phyloP scores from a whole-genome alignment of 2,329 filamentous ascomycete genomes.

The Aspergillus spinulosporus region DNA sequence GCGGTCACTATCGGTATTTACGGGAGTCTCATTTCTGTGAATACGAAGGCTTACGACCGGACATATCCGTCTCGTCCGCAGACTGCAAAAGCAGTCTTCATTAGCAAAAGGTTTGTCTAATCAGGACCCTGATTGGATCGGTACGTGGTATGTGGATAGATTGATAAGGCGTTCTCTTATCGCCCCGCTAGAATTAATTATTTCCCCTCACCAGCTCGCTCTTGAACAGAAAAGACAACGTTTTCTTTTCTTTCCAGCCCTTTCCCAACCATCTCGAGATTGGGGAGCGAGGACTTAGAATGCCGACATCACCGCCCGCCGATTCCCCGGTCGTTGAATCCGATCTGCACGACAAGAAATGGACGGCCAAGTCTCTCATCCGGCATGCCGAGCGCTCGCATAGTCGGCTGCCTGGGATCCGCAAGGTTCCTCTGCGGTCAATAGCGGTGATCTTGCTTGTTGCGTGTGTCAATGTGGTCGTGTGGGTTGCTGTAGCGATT shows the following conservation, averaged over 20 bases:
- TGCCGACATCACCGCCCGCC: not conserved
- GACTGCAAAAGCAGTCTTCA: not conserved
- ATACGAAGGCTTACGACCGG: no score
- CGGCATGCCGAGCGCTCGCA: slow-evolving; percentile 50
- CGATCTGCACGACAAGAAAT: slow-evolving; percentile 25
- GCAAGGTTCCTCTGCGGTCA: slow-evolving; percentile 57
- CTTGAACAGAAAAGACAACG: not conserved
- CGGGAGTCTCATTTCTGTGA: no score
- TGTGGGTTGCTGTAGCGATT: slow-evolving; percentile 60
- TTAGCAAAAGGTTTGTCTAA: not conserved
- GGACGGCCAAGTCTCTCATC: slow-evolving; percentile 34
- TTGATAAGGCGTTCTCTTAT: slow-evolving; percentile 7
- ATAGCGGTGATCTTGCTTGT: slow-evolving; percentile 59
- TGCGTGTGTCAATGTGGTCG: slow-evolving; percentile 55
- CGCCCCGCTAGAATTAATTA: not conserved
- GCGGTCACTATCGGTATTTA: no score
- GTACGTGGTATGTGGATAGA: not conserved
- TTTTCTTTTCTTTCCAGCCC: not conserved
- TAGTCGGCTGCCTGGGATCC: slow-evolving; percentile 54
- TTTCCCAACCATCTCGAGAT: not conserved
- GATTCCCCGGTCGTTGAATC: not conserved
- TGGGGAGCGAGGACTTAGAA: no score
- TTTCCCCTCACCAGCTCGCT: slow-evolving; percentile 1
- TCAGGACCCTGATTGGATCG: not conserved
- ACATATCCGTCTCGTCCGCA: not conserved